Evolutionary conservation across 257 asterid species (phyloP).

Genomic region (Nicotiana obtusifolia): DNA sequence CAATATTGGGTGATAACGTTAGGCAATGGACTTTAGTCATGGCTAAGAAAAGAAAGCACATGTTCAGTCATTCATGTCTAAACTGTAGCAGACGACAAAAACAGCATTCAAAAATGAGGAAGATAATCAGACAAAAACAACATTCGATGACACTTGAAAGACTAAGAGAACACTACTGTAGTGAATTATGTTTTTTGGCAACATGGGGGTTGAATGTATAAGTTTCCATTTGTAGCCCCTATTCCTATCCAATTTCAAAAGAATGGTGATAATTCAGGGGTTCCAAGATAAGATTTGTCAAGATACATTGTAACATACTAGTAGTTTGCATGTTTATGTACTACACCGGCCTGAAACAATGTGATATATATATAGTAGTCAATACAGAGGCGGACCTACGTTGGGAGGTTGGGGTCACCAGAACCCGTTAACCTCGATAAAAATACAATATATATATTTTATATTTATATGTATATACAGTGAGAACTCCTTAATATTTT

Average conservation of each 20-base stretch:
- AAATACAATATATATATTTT: no score
- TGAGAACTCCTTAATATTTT: no score
- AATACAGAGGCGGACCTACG: no score
- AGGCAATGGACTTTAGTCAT: background rate
- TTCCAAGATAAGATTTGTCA: background rate
- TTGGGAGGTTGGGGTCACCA: no score
- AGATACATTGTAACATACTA: background rate
- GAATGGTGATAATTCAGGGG: background rate
- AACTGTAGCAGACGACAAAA: background rate
- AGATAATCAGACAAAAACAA: background rate
- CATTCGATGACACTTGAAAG: background rate
- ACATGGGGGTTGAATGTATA: background rate
- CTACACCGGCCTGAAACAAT: background rate
- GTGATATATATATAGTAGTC: background rate
- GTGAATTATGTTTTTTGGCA: background rate
- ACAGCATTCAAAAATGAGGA: background rate
- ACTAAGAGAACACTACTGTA: background rate
- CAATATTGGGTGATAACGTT: background rate
- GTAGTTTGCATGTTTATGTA: background rate
- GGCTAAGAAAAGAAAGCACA: background rate
- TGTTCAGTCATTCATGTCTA: constrained; percentile 2
- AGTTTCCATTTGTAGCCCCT: background rate
- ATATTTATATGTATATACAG: no score
- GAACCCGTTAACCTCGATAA: no score
- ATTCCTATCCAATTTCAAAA: background rate